These are phyloP conservation scores for Boletus pseudopeckii DNA, from an alignment of 768 basidiomycete species.

Conservation along the genomic window DNA sequence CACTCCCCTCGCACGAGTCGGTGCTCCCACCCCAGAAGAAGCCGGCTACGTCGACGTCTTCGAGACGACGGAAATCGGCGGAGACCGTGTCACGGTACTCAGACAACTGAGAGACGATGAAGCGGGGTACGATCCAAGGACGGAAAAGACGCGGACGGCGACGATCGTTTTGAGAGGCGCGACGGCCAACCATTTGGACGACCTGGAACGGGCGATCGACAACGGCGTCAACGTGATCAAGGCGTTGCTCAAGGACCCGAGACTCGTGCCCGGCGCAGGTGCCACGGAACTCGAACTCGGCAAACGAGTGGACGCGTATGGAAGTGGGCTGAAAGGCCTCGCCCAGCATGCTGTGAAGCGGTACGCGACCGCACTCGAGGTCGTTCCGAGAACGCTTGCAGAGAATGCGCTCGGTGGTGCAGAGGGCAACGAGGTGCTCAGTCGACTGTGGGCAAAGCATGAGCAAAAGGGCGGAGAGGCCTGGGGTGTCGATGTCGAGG, in stretches of 20 bases:
- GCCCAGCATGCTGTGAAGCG: slow-evolving; percentile 91
- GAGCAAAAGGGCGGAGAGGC: slow-evolving; percentile 66
- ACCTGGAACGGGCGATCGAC: slow-evolving; percentile 93
- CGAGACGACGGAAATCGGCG: slow-evolving; percentile 94
- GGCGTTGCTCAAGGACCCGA: slow-evolving; percentile 81
- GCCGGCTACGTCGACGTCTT: slow-evolving; percentile 92
- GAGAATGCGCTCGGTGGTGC: slow-evolving; percentile 93
- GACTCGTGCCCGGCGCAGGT: slow-evolving; percentile 92
- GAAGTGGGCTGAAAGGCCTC: slow-evolving; percentile 83
- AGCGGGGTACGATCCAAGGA: slow-evolving; percentile 50
- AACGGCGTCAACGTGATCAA: slow-evolving; percentile 98
- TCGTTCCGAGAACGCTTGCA: slow-evolving; percentile 86
- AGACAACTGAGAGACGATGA: slow-evolving; percentile 75
- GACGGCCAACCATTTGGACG: slow-evolving; percentile 90
- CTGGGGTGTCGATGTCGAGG: slow-evolving; percentile 91
- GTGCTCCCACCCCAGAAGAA: slow-evolving; percentile 95
- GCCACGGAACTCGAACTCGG: slow-evolving; percentile 94
- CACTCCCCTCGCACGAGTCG: slow-evolving; percentile 92
- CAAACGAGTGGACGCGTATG: slow-evolving; percentile 78
- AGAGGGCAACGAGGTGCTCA: slow-evolving; percentile 90
- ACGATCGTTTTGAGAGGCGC: slow-evolving; percentile 96
- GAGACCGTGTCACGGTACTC: slow-evolving; percentile 96
- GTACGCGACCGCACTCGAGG: slow-evolving; percentile 87
- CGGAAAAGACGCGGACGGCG: slow-evolving; percentile 82
- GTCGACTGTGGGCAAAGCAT: slow-evolving; percentile 87